Conservation (phyloP, 2,329 filamentous ascomycete species). For the Whalleya microplaca region DNA sequence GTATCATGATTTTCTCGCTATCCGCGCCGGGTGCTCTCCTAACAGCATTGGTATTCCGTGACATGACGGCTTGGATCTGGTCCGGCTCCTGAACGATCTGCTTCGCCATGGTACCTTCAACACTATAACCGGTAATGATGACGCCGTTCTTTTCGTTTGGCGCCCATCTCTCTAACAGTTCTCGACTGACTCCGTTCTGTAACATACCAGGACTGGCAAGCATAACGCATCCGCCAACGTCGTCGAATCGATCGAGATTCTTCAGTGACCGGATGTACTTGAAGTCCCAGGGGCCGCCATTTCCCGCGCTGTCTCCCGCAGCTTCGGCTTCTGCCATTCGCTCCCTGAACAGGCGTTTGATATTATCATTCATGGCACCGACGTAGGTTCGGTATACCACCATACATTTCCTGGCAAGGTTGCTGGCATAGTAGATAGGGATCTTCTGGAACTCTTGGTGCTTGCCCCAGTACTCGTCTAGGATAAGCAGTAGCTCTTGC, state of each 20-base stretch:
- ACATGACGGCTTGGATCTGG: constrained; percentile 93
- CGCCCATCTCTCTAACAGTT: constrained; percentile 93
- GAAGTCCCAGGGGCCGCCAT: constrained; percentile 95
- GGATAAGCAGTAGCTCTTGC: constrained; percentile 89
- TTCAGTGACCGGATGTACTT: constrained; percentile 91
- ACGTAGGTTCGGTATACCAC: constrained; percentile 98
- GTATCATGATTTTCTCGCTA: constrained; percentile 88
- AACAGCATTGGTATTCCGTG: constrained; percentile 66
- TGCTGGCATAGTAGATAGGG: constrained; percentile 97
- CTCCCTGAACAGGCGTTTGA: constrained; percentile 92
- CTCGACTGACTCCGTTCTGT: constrained; percentile 91
- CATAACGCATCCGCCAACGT: constrained; percentile 95
- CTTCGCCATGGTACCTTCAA: constrained; percentile 98
- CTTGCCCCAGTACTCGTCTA: constrained; percentile 96
- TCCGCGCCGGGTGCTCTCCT: constrained; percentile 68
- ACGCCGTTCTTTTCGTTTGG: constrained; percentile 97
- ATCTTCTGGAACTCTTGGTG: constrained; percentile 87
- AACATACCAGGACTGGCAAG: constrained; percentile 97
- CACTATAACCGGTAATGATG: constrained; percentile 96
- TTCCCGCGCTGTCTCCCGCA: constrained; percentile 72
- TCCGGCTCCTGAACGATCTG: constrained; percentile 94
- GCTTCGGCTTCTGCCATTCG: constrained; percentile 90
- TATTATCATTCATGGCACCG: constrained; percentile 98
- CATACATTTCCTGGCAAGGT: constrained; percentile 96
- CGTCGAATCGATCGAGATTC: constrained; percentile 92